Conservation (phyloP, 2,329 filamentous ascomycete genomes). For the Neoscytalidium dimidiatum region DNA sequence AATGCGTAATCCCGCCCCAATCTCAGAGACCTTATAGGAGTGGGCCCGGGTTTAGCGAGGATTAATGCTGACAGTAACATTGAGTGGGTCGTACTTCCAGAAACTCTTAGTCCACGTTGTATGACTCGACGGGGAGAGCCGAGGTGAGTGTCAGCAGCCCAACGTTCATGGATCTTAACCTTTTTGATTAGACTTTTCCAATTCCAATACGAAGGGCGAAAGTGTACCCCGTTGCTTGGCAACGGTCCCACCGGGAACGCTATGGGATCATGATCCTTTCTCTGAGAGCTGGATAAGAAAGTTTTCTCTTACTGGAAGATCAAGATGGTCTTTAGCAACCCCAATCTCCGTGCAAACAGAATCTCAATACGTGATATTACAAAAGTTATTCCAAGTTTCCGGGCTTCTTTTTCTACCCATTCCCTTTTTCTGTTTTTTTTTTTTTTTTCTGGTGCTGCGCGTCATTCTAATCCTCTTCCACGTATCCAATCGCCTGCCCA, state of each 20-base stretch:
- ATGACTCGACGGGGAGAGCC: not conserved
- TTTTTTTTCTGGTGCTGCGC: not conserved
- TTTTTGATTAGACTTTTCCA: not conserved
- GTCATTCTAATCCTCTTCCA: constrained; percentile 51
- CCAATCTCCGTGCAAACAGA: not conserved
- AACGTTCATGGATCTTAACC: not conserved
- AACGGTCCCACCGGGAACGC: no score
- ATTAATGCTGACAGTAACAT: not conserved
- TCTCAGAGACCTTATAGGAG: not conserved
- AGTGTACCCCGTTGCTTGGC: not conserved
- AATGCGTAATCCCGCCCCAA: not conserved
- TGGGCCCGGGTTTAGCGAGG: not conserved
- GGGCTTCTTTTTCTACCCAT: not conserved
- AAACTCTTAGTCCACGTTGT: not conserved
- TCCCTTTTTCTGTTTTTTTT: not conserved
- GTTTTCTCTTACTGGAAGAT: no score
- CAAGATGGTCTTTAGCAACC: not conserved
- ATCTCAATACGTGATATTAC: not conserved
- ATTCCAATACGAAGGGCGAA: not conserved
- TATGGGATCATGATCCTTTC: not conserved
- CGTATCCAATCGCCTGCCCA: constrained; percentile 79
- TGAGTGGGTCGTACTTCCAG: not conserved
- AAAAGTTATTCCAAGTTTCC: not conserved
- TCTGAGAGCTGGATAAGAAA: not conserved
- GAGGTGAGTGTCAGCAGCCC: not conserved